Evolutionary conservation across 176 grass and related monocot species (phyloP), one percentile per base, ranked within the genome.

Genomic region (Coix lacrymajobi): DNA sequence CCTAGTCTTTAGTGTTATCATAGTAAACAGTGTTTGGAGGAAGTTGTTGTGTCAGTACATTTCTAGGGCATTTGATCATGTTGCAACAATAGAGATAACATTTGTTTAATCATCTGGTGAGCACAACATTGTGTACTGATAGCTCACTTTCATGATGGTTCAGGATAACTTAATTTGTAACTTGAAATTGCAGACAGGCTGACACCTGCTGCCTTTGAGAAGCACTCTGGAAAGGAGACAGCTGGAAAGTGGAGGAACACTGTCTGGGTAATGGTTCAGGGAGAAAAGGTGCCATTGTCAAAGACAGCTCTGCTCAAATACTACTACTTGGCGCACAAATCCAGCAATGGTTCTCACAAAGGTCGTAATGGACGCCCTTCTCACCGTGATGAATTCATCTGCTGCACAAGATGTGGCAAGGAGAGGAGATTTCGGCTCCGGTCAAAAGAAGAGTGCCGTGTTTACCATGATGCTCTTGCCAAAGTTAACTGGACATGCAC

Each of bases 241-340:
- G 91, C 91, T 38, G 90, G 89, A 73, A 98, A 95, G 85, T 98
- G 96, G 96, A 98, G 90, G 85, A 98, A 94, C 89, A 98, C 82
- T 29, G 85, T 98, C 66, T 98, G 96, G 96, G 86, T 93, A 32
- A 98, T 98, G 51, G 83, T 95, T 79, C 76, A 93, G 87, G 96
- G 96, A 46, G 92, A 93, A 41, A 98, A 98, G 31, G 91, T 94
- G 43, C 91, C 96, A 69, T 57, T 98, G 24, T 80, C 85, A 56
- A 98, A 95, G 80, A 95, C 96, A 7, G 83, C 83, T 67, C 69
- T 98, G 63, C 90, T 98, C 39, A 94, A 90, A 73, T 95, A 98
- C 89, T 95, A 98, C 86, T 87, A 79, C 33, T 34, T 78, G 73
- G 83, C 90, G 4, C 91, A 83, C 41, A 98, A 87, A 81, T 79